These are phyloP conservation scores for Dactylellina parvicollis DNA, from an alignment of 2,329 filamentous ascomycete genomes.

Conservation along the genomic window DNA sequence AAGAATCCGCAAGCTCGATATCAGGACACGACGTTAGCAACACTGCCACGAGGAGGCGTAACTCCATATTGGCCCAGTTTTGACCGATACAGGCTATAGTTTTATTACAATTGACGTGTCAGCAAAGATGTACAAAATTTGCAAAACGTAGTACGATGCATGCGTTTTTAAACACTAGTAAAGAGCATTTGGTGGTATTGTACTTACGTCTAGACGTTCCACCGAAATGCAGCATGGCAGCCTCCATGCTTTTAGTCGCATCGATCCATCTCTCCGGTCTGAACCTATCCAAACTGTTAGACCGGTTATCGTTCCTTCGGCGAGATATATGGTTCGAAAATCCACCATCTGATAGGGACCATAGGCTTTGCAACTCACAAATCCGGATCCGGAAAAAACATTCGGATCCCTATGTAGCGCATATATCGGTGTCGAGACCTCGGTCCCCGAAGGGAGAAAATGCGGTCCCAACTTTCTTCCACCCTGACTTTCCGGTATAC, in stretches of 20 bases:
- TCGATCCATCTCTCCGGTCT: slow-evolving; percentile 36
- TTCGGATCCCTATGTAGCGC: slow-evolving; percentile 23
- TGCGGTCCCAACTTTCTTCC: slow-evolving; percentile 17
- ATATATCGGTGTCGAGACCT: slow-evolving; percentile 8
- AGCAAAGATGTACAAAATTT: not conserved
- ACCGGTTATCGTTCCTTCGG: too few relatives aligned
- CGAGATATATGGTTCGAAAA: too few relatives aligned
- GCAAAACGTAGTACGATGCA: too few relatives aligned
- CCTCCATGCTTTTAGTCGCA: slow-evolving; percentile 20
- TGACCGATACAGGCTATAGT: slow-evolving; percentile 15
- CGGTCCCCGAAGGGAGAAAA: slow-evolving; percentile 22
- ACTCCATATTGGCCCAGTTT: slow-evolving; percentile 5
- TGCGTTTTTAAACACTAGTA: not conserved
- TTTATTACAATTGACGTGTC: not conserved
- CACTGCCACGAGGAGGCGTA: not conserved
- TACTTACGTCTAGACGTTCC: slow-evolving; percentile 16
- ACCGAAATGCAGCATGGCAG: not conserved
- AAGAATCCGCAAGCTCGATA: slow-evolving; percentile 4
- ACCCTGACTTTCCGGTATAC: not conserved
- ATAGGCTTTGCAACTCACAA: too few relatives aligned
- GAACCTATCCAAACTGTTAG: too few relatives aligned
- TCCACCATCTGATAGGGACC: too few relatives aligned
- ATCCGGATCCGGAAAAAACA: not conserved
- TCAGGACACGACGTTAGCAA: not conserved
- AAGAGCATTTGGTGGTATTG: not conserved